These are phyloP conservation scores for Monilinia vaccinii-corymbosi DNA, from an alignment of 2,329 filamentous ascomycete genomes.

Conservation along the genomic window DNA sequence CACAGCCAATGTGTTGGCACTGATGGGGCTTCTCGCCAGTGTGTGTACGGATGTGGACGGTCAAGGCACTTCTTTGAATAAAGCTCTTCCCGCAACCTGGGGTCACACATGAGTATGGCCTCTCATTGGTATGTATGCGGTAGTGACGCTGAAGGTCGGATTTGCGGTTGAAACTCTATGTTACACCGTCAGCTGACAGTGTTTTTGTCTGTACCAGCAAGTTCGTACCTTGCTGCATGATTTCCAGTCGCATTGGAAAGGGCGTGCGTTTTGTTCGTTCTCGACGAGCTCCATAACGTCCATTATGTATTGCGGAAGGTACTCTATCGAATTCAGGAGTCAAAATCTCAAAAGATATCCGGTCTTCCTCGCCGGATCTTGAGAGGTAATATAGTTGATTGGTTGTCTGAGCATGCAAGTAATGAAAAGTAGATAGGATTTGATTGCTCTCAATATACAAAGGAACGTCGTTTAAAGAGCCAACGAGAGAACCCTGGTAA, in stretches of 20 bases:
- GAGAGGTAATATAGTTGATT: background rate
- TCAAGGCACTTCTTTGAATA: constrained; percentile 61
- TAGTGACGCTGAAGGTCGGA: constrained; percentile 63
- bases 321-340: background rate
- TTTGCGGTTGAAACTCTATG: constrained; percentile 62
- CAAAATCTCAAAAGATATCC: background rate
- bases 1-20: constrained; percentile 56
- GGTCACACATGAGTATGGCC: constrained; percentile 53
- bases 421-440: background rate
- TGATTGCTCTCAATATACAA: background rate
- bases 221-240: constrained; percentile 50
- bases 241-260: constrained; percentile 56
- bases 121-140: constrained; percentile 63
- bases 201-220: background rate
- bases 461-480: background rate
- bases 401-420: background rate
- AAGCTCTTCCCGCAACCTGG: constrained; percentile 60
- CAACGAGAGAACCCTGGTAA: constrained; percentile 7
- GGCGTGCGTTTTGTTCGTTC: constrained; percentile 52
- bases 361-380: background rate
- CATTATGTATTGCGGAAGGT: constrained; percentile 33
- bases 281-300: constrained; percentile 58
- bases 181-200: constrained; percentile 7
- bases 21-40: constrained; percentile 65
- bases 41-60: constrained; percentile 61